Conservation (phyloP, 768 basidiomycete species). For the Strobilomyces dryophilus region DNA sequence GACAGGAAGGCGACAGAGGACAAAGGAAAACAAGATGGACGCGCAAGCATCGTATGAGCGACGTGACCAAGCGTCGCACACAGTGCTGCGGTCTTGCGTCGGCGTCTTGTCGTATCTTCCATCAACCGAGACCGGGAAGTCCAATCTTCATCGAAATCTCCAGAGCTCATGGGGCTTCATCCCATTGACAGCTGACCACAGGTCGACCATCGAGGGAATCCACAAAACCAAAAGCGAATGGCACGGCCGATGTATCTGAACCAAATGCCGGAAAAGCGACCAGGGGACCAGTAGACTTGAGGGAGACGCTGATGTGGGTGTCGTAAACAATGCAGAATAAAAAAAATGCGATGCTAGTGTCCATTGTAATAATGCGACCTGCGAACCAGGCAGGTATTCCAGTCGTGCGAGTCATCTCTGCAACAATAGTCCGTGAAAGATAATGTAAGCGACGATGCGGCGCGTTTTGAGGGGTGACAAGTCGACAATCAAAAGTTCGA, state of each 20-base stretch:
- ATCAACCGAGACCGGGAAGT: conserved; percentile 49
- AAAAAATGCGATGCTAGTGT: conserved; percentile 37
- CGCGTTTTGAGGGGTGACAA: conserved; percentile 19
- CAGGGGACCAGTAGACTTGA: conserved; percentile 18
- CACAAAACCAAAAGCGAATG: conserved; percentile 34
- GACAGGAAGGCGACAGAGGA: conserved; percentile 39
- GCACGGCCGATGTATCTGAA: conserved; percentile 50
- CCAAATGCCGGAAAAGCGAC: conserved; percentile 14
- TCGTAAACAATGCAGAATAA: conserved; percentile 43
- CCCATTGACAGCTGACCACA: conserved; percentile 34
- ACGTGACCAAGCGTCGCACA: conserved; percentile 52
- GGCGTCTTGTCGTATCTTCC: conserved; percentile 50
- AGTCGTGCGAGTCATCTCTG: conserved; percentile 36
- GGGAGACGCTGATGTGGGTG: conserved; percentile 23
- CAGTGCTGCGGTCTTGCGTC: conserved; percentile 65
- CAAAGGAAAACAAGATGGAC: conserved; percentile 40
- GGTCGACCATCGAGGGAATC: conserved; percentile 34
- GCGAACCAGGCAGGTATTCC: conserved; percentile 54
- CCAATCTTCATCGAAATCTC: conserved; percentile 49
- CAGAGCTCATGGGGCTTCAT: conserved; percentile 16
- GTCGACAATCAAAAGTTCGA: conserved; percentile 43
- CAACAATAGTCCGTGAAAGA: conserved; percentile 36
- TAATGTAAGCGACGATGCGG: conserved; percentile 33
- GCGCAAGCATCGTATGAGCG: conserved; percentile 44
- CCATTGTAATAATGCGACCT: conserved; percentile 54